Base-by-base conservation (phyloP, 1,284 basidiomycete species). In the Ceratobasidium sp. region DNA sequence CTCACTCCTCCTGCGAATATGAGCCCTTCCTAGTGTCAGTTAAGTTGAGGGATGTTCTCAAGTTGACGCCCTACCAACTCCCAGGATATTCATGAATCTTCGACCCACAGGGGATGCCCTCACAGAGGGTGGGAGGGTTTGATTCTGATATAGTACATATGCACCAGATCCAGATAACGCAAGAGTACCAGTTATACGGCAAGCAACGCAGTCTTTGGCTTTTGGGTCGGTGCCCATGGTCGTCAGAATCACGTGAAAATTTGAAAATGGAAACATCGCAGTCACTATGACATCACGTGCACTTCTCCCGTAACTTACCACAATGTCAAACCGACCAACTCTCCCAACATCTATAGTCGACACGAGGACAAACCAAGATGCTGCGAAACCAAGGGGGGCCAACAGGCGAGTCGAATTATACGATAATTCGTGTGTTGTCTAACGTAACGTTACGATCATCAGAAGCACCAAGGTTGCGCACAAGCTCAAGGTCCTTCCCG, bases 401-500 rank as follows among this genome's bases (percentile, higher is more conserved):
- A 76, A 76, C 40, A 64, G 73, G 73, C 26, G 33, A 42, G 63
- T 23, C 44, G 20, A 68, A 5, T 26, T 4, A n/a, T 26, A 3
- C 9, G 33, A 9, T 20, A 42, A 28, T 15, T 7, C 4, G 23
- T 5, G n/a, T 12, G 40, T 40, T 44, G 26, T 20, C 53, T 66
- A 23, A 56, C 28, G 3, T 10, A 26, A 33, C 46, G 20, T 55
- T 39, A n/a, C 23, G 44, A 23, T n/a, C 10, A 51, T 10, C 81
- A 86, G 86, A 81, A 87, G 95, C n/a, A 97, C 97, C 0, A 98
- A 98, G 84, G 90, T 92, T 28, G 91, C 93, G 5, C 89, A 92
- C 78, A 97, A 97, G 84, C 91, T 98, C 83, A 97, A 98, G 85
- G 96, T 98, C 56, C 89, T 98, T 23, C 97, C 97, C 60, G 96